phyloP scores from a whole-genome alignment of 2,329 filamentous ascomycete species.

The Colletotrichum ledebouriae region DNA sequence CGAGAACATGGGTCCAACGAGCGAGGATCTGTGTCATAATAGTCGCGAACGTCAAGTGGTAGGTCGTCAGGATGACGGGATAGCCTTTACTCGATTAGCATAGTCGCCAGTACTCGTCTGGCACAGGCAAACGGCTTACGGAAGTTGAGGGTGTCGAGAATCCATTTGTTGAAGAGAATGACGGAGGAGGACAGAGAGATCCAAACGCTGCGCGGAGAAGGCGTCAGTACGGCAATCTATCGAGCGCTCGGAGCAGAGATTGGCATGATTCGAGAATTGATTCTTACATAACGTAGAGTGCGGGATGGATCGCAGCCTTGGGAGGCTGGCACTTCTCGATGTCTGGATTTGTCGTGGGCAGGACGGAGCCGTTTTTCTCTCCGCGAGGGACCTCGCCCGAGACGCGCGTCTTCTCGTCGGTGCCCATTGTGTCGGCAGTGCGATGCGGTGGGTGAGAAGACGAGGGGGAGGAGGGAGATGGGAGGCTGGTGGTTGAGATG shows the following conservation, averaged over 20 bases:
- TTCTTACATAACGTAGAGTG: constrained; percentile 83
- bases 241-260: background rate
- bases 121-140: constrained; percentile 54
- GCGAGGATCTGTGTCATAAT: constrained; percentile 95
- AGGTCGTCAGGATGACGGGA: constrained; percentile 90
- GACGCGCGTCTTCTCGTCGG: constrained; percentile 84
- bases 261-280: background rate
- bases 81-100: constrained; percentile 70
- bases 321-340: constrained; percentile 77
- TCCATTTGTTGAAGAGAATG: constrained; percentile 99
- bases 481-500: constrained; percentile 2
- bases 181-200: constrained; percentile 93
- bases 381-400: constrained; percentile 81
- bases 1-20: constrained; percentile 88
- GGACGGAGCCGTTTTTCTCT: constrained; percentile 69
- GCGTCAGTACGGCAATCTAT: constrained; percentile 21
- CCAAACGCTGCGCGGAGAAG: constrained; percentile 78
- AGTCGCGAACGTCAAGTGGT: constrained; percentile 93
- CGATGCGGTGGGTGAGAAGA: constrained; percentile 3
- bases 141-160: constrained; percentile 88
- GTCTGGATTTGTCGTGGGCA: constrained; percentile 85
- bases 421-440: constrained; percentile 41
- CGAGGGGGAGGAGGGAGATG: background rate
- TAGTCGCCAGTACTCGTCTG: constrained; percentile 6
- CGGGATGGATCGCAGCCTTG: constrained; percentile 78